phyloP scores from a whole-genome alignment of 169 alveolate genomes.

The Plasmodium adleri region DNA sequence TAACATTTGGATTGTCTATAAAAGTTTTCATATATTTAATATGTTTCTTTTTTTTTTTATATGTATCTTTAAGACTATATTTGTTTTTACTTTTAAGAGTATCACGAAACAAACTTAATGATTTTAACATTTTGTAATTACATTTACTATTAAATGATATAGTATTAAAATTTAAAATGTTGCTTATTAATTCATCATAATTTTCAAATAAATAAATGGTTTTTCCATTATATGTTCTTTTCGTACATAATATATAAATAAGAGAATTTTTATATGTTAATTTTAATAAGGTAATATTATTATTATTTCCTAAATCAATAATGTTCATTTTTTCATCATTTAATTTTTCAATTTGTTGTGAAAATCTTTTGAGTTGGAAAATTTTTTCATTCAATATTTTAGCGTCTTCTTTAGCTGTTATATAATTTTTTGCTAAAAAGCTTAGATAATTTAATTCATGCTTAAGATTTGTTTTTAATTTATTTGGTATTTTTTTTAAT shows the following conservation, averaged over 20 bases:
- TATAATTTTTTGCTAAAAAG: conserved; percentile 37
- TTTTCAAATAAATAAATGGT: conserved; percentile 63
- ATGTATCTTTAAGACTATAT: neutral
- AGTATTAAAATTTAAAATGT: conserved; percentile 36
- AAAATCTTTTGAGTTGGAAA: conserved; percentile 33
- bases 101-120: conserved; percentile 19
- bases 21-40: neutral
- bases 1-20: neutral
- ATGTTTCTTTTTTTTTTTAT: conserved; percentile 6
- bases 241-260: conserved; percentile 53
- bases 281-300: conserved; percentile 47
- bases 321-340: conserved; percentile 44
- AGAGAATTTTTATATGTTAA: conserved; percentile 26
- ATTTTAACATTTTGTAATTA: conserved; percentile 24
- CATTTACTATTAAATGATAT: conserved; percentile 25
- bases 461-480: conserved; percentile 4
- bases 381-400: conserved; percentile 40
- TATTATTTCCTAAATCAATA: conserved; percentile 36
- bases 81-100: conserved; percentile 11
- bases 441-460: conserved; percentile 66
- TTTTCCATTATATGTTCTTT: conserved; percentile 65
- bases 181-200: conserved; percentile 53
- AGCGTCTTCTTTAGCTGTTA: conserved; percentile 43
- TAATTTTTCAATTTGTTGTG: conserved; percentile 57
- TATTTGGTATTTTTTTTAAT: conserved; percentile 12